phyloP scores from a whole-genome alignment of 2,329 filamentous ascomycete genomes.

The Venturiaceae sp. region DNA sequence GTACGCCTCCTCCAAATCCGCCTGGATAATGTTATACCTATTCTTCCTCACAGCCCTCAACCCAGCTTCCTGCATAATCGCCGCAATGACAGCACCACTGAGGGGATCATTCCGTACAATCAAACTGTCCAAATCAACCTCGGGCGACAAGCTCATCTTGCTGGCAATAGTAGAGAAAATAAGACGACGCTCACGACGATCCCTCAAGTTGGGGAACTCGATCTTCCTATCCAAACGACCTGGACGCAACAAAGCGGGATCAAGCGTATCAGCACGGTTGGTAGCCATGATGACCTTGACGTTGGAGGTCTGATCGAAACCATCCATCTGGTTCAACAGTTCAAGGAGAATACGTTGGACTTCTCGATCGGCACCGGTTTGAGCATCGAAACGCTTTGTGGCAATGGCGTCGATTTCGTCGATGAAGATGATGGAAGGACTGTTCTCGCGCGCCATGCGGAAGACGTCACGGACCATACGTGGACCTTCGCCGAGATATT shows the following conservation, averaged over 20 bases:
- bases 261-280: slow-evolving; percentile 93
- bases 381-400: slow-evolving; percentile 82
- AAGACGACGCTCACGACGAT: slow-evolving; percentile 86
- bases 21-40: slow-evolving; percentile 97
- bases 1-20: slow-evolving; percentile 93
- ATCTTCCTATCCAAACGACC: slow-evolving; percentile 97
- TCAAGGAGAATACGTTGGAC: slow-evolving; percentile 97
- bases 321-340: slow-evolving; percentile 98
- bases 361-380: slow-evolving; percentile 95
- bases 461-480: slow-evolving; percentile 99
- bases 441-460: slow-evolving; percentile 97
- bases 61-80: slow-evolving; percentile 98
- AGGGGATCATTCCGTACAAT: slow-evolving; percentile 96
- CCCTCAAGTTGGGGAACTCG: slow-evolving; percentile 90
- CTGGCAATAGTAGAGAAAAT: slow-evolving; percentile 96
- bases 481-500: slow-evolving; percentile 94
- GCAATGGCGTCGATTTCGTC: slow-evolving; percentile 12
- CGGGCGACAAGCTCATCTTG: slow-evolving; percentile 95
- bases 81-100: slow-evolving; percentile 90
- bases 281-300: slow-evolving; percentile 99
- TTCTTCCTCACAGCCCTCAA: slow-evolving; percentile 93
- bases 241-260: slow-evolving; percentile 87
- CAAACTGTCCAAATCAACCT: slow-evolving; percentile 90
- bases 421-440: slow-evolving; percentile 66
- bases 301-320: slow-evolving; percentile 97